Evolutionary conservation across 1,139 yeast species (phyloP).

Genomic region (Blastobotrys apis): DNA sequence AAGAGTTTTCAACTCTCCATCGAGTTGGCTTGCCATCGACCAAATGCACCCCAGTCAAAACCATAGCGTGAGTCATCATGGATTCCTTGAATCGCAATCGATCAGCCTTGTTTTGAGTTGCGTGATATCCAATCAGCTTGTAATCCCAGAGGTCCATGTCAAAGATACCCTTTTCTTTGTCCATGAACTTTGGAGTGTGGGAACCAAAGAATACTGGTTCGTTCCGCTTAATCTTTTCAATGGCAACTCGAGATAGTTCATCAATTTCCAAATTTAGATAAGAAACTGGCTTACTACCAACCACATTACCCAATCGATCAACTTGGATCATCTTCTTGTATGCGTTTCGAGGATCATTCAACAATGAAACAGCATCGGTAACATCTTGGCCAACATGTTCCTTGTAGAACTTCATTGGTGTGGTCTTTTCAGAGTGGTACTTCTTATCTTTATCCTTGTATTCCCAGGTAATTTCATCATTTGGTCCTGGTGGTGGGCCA

Average conservation of each 20-base stretch:
- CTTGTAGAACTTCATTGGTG: slow-evolving; percentile 60
- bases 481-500: slow-evolving; percentile 75
- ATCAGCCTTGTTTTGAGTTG: slow-evolving; percentile 53
- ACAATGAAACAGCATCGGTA: slow-evolving; percentile 55
- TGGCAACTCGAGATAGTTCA: slow-evolving; percentile 54
- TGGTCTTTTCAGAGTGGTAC: slow-evolving; percentile 48
- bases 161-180: slow-evolving; percentile 59
- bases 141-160: slow-evolving; percentile 67
- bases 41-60: slow-evolving; percentile 65
- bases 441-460: slow-evolving; percentile 68
- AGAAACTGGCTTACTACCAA: slow-evolving; percentile 53
- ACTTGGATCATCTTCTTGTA: slow-evolving; percentile 60
- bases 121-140: slow-evolving; percentile 57
- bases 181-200: slow-evolving; percentile 69
- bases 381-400: slow-evolving; percentile 53
- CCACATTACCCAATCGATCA: slow-evolving; percentile 67
- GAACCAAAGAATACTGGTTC: slow-evolving; percentile 79
- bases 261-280: slow-evolving; percentile 65
- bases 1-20: slow-evolving; percentile 82
- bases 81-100: slow-evolving; percentile 55
- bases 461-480: slow-evolving; percentile 66
- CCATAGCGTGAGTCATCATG: slow-evolving; percentile 86
- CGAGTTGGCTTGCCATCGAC: slow-evolving; percentile 59
- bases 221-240: slow-evolving; percentile 61
- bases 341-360: slow-evolving; percentile 76